Conservation (phyloP, 2,329 filamentous ascomycete genomes). For the Seiridium unicorne region DNA sequence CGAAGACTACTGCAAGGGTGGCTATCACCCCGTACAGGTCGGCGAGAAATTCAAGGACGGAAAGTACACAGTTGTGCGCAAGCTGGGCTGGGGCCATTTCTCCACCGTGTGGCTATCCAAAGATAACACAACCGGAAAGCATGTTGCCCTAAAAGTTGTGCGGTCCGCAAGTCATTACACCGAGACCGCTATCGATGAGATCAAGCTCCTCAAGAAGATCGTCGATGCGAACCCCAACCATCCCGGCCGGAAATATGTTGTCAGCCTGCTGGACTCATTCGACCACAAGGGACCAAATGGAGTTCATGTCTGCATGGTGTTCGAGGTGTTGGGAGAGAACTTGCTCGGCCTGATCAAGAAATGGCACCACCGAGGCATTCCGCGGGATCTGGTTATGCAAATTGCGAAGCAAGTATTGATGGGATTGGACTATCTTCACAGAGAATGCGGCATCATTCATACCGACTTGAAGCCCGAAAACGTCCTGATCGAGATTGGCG, state of each 20-base stretch:
- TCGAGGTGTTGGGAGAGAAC: conserved; percentile 96
- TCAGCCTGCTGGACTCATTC: conserved; percentile 94
- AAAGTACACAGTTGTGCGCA: conserved; percentile 93
- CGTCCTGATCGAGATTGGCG: conserved; percentile 96
- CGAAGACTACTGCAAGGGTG: conserved; percentile 98
- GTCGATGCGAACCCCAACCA: conserved; percentile 93
- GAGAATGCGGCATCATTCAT: conserved; percentile 98
- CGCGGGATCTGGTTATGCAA: conserved; percentile 94
- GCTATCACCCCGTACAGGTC: conserved; percentile 91
- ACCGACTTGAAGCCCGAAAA: conserved; percentile 98
- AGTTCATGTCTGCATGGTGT: conserved; percentile 98
- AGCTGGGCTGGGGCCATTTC: conserved; percentile 97
- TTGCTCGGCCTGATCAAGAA: conserved; percentile 92
- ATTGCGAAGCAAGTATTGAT: conserved; percentile 98
- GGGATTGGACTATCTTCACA: conserved; percentile 92
- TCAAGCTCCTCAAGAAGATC: conserved; percentile 96
- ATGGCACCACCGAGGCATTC: conserved; percentile 97
- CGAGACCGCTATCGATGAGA: conserved; percentile 97
- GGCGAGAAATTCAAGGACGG: conserved; percentile 98
- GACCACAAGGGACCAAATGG: conserved; percentile 97
- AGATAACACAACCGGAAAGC: conserved; percentile 86
- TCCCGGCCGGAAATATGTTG: conserved; percentile 90
- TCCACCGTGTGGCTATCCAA: conserved; percentile 88
- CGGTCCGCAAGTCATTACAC: conserved; percentile 98
- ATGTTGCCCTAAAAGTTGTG: conserved; percentile 97